A percentile compares a stretch with the other conserved stretches of the same genome.
Conservation (phyloP, 2,329 filamentous ascomycete genomes). For the Dothiorella sarmentorum region DNA sequence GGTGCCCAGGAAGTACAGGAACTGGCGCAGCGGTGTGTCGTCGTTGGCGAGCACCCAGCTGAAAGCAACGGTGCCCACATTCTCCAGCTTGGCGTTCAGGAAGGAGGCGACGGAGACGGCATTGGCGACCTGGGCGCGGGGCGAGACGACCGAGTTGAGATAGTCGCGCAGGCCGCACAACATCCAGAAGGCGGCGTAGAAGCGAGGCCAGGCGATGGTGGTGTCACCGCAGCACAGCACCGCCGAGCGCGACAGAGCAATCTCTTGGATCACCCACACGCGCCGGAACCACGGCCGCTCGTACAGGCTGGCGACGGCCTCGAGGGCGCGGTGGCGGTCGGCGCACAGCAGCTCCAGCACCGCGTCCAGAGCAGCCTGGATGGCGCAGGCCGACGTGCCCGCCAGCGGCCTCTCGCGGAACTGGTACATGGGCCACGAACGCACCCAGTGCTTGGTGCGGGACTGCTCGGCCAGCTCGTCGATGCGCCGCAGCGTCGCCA, state of each 20-base stretch:
- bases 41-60: background rate
- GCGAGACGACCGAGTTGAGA: background rate
- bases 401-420: background rate
- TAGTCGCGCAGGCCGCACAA: slow-evolving; percentile 16
- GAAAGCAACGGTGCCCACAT: background rate
- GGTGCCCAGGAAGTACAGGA: background rate
- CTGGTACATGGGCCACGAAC: background rate
- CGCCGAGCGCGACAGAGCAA: background rate
- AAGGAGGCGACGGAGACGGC: background rate
- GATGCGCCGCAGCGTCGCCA: slow-evolving; percentile 18
- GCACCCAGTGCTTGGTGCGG: background rate
- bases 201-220: background rate
- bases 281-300: slow-evolving; percentile 20
- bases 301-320: background rate
- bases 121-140: background rate
- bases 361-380: background rate
- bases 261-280: slow-evolving; percentile 22
- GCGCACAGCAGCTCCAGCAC: background rate
- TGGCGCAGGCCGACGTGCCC: background rate
- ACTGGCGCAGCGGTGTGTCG: background rate
- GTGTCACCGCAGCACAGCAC: background rate
- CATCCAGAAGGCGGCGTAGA: slow-evolving; percentile 10
- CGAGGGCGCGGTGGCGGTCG: background rate
- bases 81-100: background rate
- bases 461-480: background rate